A percentile compares a stretch with the other conserved stretches of the same genome.
Evolutionary conservation across 495 filamentous ascomycete species (phyloP).

Genomic region (Pyrenopolyporus hunteri): DNA sequence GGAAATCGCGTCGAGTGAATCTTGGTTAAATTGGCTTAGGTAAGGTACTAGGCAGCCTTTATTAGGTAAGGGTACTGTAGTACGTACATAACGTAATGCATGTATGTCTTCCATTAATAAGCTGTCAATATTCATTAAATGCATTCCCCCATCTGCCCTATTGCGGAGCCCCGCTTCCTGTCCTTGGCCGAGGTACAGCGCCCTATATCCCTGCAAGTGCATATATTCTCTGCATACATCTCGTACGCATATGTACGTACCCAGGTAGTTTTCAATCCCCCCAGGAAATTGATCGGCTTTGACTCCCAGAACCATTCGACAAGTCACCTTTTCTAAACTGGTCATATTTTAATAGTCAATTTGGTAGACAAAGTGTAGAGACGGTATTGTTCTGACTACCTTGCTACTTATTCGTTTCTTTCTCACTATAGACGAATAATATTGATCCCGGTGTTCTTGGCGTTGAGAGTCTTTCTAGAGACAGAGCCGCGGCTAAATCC

Average conservation of each 20-base stretch:
- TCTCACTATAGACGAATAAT: not conserved
- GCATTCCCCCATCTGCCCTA: conserved; percentile 12
- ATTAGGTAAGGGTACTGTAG: not conserved
- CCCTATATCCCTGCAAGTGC: conserved; percentile 14
- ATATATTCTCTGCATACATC: too few species aligned
- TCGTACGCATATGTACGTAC: too few species aligned
- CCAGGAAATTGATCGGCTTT: conserved; percentile 27
- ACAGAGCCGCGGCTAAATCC: conserved; percentile 22
- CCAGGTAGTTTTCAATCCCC: too few species aligned
- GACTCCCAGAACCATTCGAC: conserved; percentile 6
- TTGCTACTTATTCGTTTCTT: not conserved
- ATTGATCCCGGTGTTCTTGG: not conserved
- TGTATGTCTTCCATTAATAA: not conserved
- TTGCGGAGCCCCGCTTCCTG: conserved; percentile 3
- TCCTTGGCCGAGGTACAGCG: conserved; percentile 20
- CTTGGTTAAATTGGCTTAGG: conserved; percentile 29
- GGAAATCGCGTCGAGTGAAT: conserved; percentile 45
- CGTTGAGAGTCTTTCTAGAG: not conserved
- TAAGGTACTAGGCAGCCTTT: not conserved
- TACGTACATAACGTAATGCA: not conserved
- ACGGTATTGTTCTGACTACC: not conserved
- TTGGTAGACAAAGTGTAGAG: too few species aligned
- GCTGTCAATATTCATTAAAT: conserved; percentile 9
- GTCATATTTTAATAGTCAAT: not conserved
- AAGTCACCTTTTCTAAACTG: not conserved